A percentile compares a stretch with the other conserved stretches of the same genome.
Conservation (phyloP, 1,284 basidiomycete species). For the Cryptococcus depauperatus region DNA sequence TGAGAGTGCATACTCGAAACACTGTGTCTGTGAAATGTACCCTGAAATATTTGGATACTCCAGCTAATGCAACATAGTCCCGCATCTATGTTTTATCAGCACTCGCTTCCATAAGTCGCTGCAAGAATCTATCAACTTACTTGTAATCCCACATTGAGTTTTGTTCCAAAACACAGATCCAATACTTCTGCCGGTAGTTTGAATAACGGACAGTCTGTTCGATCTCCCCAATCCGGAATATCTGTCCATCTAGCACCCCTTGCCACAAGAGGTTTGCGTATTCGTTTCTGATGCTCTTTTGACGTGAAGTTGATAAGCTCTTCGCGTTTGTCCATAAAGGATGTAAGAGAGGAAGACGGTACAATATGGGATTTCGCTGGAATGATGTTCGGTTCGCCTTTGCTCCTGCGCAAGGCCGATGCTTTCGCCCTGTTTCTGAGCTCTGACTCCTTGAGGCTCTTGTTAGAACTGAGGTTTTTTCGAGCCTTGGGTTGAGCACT, state of each 20-base stretch:
- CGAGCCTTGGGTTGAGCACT: too few species aligned
- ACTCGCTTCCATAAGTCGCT: not conserved
- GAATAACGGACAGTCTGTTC: constrained; percentile 16
- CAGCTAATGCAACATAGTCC: constrained; percentile 29
- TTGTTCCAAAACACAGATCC: constrained; percentile 18
- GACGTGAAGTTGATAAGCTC: too few species aligned
- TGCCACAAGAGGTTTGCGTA: constrained; percentile 4
- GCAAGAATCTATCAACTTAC: constrained; percentile 10
- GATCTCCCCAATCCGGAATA: constrained; percentile 22
- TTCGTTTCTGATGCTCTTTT: not conserved
- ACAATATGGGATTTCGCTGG: too few species aligned
- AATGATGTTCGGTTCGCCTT: too few species aligned
- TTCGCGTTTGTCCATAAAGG: too few species aligned
- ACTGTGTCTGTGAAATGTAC: constrained; percentile 13
- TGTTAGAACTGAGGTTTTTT: too few species aligned
- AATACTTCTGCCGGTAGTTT: constrained; percentile 18
- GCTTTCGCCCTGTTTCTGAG: too few species aligned
- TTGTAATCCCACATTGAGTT: constrained; percentile 4
- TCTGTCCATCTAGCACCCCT: constrained; percentile 18
- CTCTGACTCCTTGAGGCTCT: too few species aligned
- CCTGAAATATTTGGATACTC: constrained; percentile 20
- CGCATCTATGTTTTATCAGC: constrained; percentile 10
- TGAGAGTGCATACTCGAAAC: constrained; percentile 15
- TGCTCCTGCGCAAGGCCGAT: too few species aligned
- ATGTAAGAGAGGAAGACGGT: too few species aligned